Conservation (phyloP, 1,284 basidiomycete genomes). For the Naganishia cerealis region DNA sequence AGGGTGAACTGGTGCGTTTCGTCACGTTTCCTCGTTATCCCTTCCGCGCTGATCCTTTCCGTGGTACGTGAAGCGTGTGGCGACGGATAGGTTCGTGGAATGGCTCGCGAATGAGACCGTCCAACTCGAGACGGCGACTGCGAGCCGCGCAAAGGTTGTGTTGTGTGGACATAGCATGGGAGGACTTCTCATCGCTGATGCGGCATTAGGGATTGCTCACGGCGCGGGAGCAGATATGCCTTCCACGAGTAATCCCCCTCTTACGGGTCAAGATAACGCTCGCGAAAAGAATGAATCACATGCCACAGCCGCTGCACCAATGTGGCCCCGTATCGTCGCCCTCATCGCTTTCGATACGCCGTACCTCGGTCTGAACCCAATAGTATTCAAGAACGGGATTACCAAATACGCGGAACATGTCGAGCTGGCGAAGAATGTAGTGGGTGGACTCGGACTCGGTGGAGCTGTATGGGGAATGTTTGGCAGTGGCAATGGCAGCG, state of each 20-base stretch:
- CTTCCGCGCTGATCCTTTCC: neutral
- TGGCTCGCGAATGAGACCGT: constrained; percentile 82
- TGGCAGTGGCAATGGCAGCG: neutral
- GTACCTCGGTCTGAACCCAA: constrained; percentile 84
- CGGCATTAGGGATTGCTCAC: constrained; percentile 65
- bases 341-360: constrained; percentile 81
- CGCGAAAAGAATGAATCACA: constrained; percentile 20
- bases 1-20: constrained; percentile 73
- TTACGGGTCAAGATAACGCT: constrained; percentile 50
- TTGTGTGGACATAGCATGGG: constrained; percentile 95
- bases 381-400: constrained; percentile 79
- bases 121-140: constrained; percentile 71
- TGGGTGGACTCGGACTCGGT: constrained; percentile 47
- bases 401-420: constrained; percentile 74
- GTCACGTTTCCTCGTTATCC: neutral
- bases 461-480: constrained; percentile 59
- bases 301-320: constrained; percentile 38
- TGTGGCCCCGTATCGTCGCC: constrained; percentile 52
- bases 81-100: constrained; percentile 77
- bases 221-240: constrained; percentile 10
- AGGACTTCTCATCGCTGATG: constrained; percentile 80
- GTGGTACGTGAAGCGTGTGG: constrained; percentile 62
- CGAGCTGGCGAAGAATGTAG: constrained; percentile 62
- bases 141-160: constrained; percentile 75
- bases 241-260: constrained; percentile 16